Evolutionary conservation across 163 green algal genomes (phyloP), one percentile per base, ranked within the genome.

Genomic region (Scenedesmus sp.): DNA sequence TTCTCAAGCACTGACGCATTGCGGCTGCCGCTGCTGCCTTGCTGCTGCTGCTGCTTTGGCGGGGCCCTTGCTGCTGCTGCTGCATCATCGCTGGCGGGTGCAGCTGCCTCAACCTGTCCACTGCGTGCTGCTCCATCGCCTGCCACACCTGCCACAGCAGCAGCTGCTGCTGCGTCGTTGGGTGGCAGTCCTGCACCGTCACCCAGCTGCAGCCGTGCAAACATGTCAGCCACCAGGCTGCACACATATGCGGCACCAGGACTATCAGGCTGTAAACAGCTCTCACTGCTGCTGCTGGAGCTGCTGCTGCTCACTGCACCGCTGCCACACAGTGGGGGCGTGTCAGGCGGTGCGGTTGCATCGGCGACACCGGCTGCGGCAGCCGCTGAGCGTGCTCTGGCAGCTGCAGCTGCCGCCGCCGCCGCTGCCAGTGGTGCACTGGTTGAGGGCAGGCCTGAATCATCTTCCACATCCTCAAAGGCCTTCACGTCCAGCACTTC

Each of bases 21-120:
- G 83, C 30, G 83, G 68, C 68, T 89, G 61, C 56, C 20, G 37
- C 51, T 56, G 35, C 51, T 43, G 56, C 56, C 30, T 44, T 76
- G 65, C 65, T 82, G 68, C 85, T 83, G 85, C 56, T 53, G 83
- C 53, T n/a, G n/a, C n/a, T n/a, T n/a, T n/a, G n/a, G n/a, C n/a
- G n/a, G n/a, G n/a, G n/a, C n/a, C n/a, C 22, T 73, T 87, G 33
- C 24, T 12, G 72, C 2, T 33, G 35, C 35, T 20, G 53, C 9
- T 24, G 53, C 51, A 59, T 33, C n/a, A n/a, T n/a, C n/a, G n/a
- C n/a, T n/a, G n/a, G n/a, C n/a, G n/a, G n/a, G n/a, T n/a, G n/a
- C n/a, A n/a, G n/a, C 15, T 80, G 10, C 51, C 33, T 12, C 4
- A 37, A 43, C 2, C 33, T 24, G 20, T 15, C 20, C 56, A 59